Conservation (phyloP, 2,329 filamentous ascomycete genomes). For the Diaporthe humulicola region DNA sequence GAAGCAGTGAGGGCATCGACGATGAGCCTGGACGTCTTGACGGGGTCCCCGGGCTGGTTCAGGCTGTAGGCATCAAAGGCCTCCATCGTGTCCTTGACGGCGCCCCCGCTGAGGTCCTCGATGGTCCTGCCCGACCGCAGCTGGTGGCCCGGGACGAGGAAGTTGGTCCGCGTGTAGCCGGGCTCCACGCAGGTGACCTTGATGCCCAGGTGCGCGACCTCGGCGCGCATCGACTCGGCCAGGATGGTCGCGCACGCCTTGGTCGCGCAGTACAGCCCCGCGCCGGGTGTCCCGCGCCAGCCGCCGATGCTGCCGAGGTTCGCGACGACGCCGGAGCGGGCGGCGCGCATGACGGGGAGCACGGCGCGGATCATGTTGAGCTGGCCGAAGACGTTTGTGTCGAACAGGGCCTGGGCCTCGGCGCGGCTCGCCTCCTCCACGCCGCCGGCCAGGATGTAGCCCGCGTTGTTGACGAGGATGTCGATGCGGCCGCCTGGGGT, state of each 20-base stretch:
- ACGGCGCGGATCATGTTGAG: constrained; percentile 62
- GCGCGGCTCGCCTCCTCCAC: constrained; percentile 56
- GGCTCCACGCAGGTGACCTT: constrained; percentile 17
- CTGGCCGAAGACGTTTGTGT: constrained; percentile 69
- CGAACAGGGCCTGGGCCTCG: constrained; percentile 66
- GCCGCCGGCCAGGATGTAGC: constrained; percentile 43
- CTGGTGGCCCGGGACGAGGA: neutral
- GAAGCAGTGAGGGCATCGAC: constrained; percentile 15
- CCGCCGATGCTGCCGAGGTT: constrained; percentile 27
- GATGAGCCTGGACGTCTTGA: neutral
- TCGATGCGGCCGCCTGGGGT: constrained; percentile 67
- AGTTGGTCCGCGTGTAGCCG: constrained; percentile 5
- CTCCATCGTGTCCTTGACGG: neutral
- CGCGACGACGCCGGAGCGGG: constrained; percentile 5
- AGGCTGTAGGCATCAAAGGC: constrained; percentile 1
- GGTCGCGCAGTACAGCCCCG: constrained; percentile 14
- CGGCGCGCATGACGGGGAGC: constrained; percentile 7
- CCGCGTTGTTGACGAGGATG: constrained; percentile 72
- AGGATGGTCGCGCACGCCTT: constrained; percentile 21
- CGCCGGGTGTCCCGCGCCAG: neutral
- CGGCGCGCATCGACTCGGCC: constrained; percentile 6
- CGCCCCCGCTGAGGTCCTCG: neutral
- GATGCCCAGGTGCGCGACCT: constrained; percentile 20
- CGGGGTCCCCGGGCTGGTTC: constrained; percentile 16
- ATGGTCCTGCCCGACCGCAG: constrained; percentile 3